Conservation (phyloP, 1,284 basidiomycete genomes). For the Phellopilus nigrolimitatus region DNA sequence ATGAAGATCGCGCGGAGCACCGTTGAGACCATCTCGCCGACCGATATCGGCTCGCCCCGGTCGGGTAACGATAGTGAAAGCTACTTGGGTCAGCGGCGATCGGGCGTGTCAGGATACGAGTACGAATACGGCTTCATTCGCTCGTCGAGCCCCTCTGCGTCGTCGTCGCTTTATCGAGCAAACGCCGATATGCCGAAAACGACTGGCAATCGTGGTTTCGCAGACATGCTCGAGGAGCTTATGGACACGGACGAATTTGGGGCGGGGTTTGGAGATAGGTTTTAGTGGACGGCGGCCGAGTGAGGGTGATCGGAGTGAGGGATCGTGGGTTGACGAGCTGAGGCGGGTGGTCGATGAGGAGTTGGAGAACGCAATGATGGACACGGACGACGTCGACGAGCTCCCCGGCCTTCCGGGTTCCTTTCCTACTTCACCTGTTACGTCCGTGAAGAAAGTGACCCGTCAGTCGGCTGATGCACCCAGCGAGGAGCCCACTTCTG, state of each 20-base stretch:
- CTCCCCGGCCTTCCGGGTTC: slow-evolving; percentile 19
- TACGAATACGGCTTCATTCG: slow-evolving; percentile 9
- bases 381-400: slow-evolving; percentile 12
- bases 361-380: neutral
- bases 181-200: neutral
- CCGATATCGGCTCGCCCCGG: slow-evolving; percentile 10
- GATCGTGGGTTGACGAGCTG: slow-evolving; percentile 17
- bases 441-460: slow-evolving; percentile 4
- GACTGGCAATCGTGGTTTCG: neutral
- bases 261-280: neutral
- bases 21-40: slow-evolving; percentile 12
- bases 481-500: neutral
- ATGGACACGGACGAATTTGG: slow-evolving; percentile 14
- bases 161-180: slow-evolving; percentile 15
- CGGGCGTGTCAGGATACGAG: neutral
- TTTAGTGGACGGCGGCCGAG: slow-evolving; percentile 4
- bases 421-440: slow-evolving; percentile 15
- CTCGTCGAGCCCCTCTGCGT: slow-evolving; percentile 18
- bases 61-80: slow-evolving; percentile 2
- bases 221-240: slow-evolving; percentile 11
- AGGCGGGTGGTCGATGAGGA: slow-evolving; percentile 10
- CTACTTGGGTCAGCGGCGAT: slow-evolving; percentile 1
- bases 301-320: slow-evolving; percentile 6
- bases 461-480: neutral
- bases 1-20: slow-evolving; percentile 16